Evolutionary conservation across 2,329 filamentous ascomycete genomes (phyloP), one percentile per base, ranked within the genome.

Genomic region (Fusarium nelsonii): DNA sequence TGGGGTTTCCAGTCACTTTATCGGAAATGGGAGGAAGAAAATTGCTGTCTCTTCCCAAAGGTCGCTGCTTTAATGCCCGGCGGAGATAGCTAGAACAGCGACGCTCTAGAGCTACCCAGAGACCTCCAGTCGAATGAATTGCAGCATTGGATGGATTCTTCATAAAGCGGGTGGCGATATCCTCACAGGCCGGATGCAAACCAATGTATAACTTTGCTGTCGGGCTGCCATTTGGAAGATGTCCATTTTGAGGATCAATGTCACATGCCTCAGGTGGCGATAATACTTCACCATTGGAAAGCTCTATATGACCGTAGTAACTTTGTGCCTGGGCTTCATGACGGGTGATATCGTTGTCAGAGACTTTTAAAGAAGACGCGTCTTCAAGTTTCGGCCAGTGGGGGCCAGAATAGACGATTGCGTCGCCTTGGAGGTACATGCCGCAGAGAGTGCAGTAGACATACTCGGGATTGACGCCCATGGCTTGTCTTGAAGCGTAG

Each of bases 381-480:
- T 0, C 4, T 4, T 16, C 1, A 23, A 23, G 23, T 3, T 23
- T 23, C 9, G 36, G 51, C 58, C 51, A 61, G 14, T 57, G 32
- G 1, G 58, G 50, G 0, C 58, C 58, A 4, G 1, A 6, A 2
- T 43, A 43, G 1, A 41, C 52, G 36, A 57, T 16, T 8, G 15
- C 23, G 9, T 44, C 20, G 10, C 2, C 5, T 0, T 33, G 6
- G 2, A 48, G 18, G 20, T 1, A 11, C 33, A 64, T 41, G 3
- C 50, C 61, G 8, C 61, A 64, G 12, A 64, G 61, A 6, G 61
- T 64, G 30, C 61, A 64, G 4, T 36, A 37, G 14, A 49, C 15
- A 9, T 14, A 28, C 0, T 56, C 56, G 3, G 28, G 14, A 2
- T 43, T 36, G 2, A 33, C 23, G 23, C 23, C n/a, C 61, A 64